Base-by-base conservation (phyloP, 176 grass and related monocot genomes). In the Coix lacrymajobi region DNA sequence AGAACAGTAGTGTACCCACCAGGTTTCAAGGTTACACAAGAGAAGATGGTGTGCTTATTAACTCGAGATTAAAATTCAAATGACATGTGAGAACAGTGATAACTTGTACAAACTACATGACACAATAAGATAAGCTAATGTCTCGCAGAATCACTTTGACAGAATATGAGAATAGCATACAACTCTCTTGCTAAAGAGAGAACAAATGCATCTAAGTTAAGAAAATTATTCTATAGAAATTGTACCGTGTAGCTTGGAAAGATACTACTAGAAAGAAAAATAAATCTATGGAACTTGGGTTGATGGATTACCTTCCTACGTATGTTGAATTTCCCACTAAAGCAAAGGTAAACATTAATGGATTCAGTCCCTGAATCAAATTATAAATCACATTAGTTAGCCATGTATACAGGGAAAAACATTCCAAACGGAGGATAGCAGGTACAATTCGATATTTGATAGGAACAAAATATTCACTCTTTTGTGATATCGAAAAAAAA, bases 331-430 rank as follows among this genome's bases (percentile, higher is more conserved):
- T 99, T 62, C 97, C 97, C 76, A 94, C 33, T 51, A 99, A 68
- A 76, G 93, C 97, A 85, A 96, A 99, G 57, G 90, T 65, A 85
- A 99, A 99, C 97, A 99, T 99, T 34, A 99, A 66, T 13, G 93
- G 97, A 85, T 70, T 99, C 51, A 99, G 93, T 6, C 97, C 97
- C 97, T 96, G 87, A 71, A 90, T 37, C 44, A 56, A 85, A 33
- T 60, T 73, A 69, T 30, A 88, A 79, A 31, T 15, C 32, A 83
- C 64, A 49, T 83, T 77, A 92, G 75, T 69, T 78, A 85, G 63
- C 33, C 58, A 74, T 69, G 37, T 61, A 30, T n/a, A 6, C 17
- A 2, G 8, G 26, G 16, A 60, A 70, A 52, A 54, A 11, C 5
- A 49, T 70, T 43, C 3, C 20, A 84, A 40, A 57, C 4, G 3